These are phyloP conservation scores for Mycena latifolia DNA, from an alignment of 768 basidiomycete genomes.

Conservation along the genomic window DNA sequence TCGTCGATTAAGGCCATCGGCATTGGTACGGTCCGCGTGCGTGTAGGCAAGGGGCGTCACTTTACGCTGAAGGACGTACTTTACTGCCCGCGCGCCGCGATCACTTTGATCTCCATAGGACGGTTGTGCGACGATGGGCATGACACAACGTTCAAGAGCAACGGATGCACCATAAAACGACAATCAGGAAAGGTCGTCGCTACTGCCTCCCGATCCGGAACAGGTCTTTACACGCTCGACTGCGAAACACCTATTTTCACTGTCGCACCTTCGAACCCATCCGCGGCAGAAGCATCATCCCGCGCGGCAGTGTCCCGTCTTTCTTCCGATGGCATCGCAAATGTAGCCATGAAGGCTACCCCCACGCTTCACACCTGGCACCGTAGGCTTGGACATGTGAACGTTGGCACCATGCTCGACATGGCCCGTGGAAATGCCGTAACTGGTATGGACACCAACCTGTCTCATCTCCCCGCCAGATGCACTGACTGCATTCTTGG, in stretches of 20 bases:
- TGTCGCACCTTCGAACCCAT: not conserved
- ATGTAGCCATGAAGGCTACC: not conserved
- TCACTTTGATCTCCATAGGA: conserved; percentile 6
- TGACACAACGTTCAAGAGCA: not conserved
- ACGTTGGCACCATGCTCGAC: conserved; percentile 1
- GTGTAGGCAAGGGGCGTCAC: not conserved
- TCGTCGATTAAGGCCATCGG: conserved; percentile 7
- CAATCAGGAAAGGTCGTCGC: not conserved
- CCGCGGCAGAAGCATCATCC: no score
- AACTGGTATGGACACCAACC: not conserved
- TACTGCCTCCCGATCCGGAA: not conserved
- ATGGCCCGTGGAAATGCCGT: conserved; percentile 9
- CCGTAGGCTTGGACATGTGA: not conserved
- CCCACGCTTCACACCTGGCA: conserved; percentile 11
- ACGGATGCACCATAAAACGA: not conserved
- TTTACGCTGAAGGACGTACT: conserved; percentile 7
- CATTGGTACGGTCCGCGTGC: not conserved
- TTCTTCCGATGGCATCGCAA: not conserved
- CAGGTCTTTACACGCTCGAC: not conserved
- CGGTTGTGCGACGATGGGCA: conserved; percentile 7
- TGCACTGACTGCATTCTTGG: conserved; percentile 17
- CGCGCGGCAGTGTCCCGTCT: not conserved
- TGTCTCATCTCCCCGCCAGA: conserved; percentile 10
- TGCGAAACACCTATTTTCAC: not conserved
- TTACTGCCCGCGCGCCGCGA: not conserved